Base-by-base conservation (phyloP, 345 rosid genomes). In the Eutrema heterophyllum region DNA sequence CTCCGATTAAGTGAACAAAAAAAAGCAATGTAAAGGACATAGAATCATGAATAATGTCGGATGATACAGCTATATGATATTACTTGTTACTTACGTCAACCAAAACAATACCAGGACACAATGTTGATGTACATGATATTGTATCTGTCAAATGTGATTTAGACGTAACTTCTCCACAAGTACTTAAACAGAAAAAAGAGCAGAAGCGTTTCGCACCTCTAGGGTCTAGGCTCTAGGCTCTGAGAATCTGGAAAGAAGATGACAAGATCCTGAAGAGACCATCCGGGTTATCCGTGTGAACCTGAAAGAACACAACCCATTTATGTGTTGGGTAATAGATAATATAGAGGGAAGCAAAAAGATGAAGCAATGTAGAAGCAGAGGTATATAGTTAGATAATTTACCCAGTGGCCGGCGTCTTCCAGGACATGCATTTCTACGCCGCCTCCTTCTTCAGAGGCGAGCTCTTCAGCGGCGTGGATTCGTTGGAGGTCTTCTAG, bases 401-500 rank as follows among this genome's bases (percentile, higher is more conserved):
- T 70, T 87, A 94, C 97, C 98, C 96, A 94, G 67, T 94, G 96
- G 10, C 98, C 97, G 5, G 96, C 98, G 56, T 91, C 97, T 85
- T 91, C 98, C 29, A 94, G 90, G 76, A 91, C 98, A 74, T 94
- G 97, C 96, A 94, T 91, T 78, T 91, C 91, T 40, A 88, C 95
- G 46, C 96, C 96, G 11, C 93, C 93, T 7, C 97, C 98, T 68
- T 88, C 92, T 16, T 91, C 96, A 52, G 86, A 75, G 54, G 97
- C 95, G n/a, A 84, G 70, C 87, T 85, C 88, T 75, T 93, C 98
- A 2, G 97, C 98, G 0, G 90, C 85, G n/a, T 90, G 98, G 68
- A 93, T 93, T 51, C 98, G 79, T 75, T 86, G 97, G 63, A 93
- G 86, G 81, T 93, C 98, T 88, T 86, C 84, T 13, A 93, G 83